A percentile compares a stretch with the other conserved stretches of the same genome.
Conservation (phyloP, 345 rosid species). For the Eucalyptus sp. region DNA sequence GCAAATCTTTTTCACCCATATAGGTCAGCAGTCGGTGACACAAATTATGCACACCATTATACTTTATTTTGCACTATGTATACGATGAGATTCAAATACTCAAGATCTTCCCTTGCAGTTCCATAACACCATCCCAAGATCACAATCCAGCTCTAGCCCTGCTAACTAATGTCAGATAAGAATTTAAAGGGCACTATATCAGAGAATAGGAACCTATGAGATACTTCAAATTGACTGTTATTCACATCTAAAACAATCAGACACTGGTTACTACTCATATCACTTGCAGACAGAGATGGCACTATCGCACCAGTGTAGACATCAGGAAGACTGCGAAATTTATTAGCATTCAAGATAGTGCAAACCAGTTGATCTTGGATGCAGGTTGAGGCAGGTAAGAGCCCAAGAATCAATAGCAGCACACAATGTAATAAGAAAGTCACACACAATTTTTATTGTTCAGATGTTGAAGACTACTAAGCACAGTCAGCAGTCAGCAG, state of each 20-base stretch:
- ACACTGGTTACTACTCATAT: background rate
- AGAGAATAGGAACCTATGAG: background rate
- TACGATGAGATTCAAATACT: background rate
- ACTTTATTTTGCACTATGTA: background rate
- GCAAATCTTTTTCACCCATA: background rate
- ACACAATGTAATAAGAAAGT: background rate
- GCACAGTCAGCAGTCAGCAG: background rate
- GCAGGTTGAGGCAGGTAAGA: background rate
- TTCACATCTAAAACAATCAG: background rate
- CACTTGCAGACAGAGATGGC: background rate
- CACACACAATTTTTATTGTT: background rate
- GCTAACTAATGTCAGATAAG: background rate
- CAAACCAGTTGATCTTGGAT: background rate
- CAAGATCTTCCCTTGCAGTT: background rate
- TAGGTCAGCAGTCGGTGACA: background rate
- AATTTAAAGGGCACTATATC: background rate
- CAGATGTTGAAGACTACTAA: background rate
- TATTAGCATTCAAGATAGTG: background rate
- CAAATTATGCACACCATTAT: background rate
- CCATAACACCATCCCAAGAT: background rate
- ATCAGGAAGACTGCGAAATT: background rate
- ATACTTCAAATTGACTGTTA: background rate
- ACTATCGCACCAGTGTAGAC: background rate
- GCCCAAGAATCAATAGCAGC: background rate
- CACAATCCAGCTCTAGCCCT: background rate